These are phyloP conservation scores for Kluyveromyces aestuarii DNA, from an alignment of 805 yeast genomes.

Conservation along the genomic window DNA sequence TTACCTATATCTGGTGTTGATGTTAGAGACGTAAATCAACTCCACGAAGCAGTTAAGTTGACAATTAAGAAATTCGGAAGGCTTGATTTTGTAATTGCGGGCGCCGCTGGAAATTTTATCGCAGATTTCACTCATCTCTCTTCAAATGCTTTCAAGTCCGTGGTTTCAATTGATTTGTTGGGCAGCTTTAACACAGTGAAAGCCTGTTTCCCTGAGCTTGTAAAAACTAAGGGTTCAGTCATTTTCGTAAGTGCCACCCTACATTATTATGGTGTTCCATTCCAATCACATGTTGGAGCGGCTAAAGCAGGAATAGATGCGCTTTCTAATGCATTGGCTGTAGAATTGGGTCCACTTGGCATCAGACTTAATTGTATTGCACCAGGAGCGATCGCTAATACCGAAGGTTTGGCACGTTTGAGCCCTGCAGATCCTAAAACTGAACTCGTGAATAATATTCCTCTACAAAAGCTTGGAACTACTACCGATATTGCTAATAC, in stretches of 20 bases:
- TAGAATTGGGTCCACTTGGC: slow-evolving; percentile 87
- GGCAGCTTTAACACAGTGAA: slow-evolving; percentile 88
- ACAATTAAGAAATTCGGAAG: slow-evolving; percentile 65
- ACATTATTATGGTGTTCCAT: slow-evolving; percentile 82
- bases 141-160: slow-evolving; percentile 82
- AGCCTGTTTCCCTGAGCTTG: slow-evolving; percentile 62
- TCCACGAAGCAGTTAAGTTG: slow-evolving; percentile 51
- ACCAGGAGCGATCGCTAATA: slow-evolving; percentile 82
- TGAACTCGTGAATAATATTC: slow-evolving; percentile 37
- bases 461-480: slow-evolving; percentile 56
- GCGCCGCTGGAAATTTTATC: slow-evolving; percentile 93
- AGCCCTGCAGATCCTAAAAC: slow-evolving; percentile 33
- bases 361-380: slow-evolving; percentile 78
- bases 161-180: slow-evolving; percentile 73
- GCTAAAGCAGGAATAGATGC: slow-evolving; percentile 97
- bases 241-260: slow-evolving; percentile 82
- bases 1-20: slow-evolving; percentile 66
- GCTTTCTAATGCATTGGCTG: slow-evolving; percentile 71
- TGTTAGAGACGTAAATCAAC: slow-evolving; percentile 59
- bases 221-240: slow-evolving; percentile 58
- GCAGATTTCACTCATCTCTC: slow-evolving; percentile 71
- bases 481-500: slow-evolving; percentile 80
- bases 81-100: slow-evolving; percentile 83
- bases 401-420: slow-evolving; percentile 77
- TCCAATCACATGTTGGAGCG: slow-evolving; percentile 86